phyloP scores from a whole-genome alignment of 2,329 filamentous ascomycete genomes.

The Arthroderma uncinatum region DNA sequence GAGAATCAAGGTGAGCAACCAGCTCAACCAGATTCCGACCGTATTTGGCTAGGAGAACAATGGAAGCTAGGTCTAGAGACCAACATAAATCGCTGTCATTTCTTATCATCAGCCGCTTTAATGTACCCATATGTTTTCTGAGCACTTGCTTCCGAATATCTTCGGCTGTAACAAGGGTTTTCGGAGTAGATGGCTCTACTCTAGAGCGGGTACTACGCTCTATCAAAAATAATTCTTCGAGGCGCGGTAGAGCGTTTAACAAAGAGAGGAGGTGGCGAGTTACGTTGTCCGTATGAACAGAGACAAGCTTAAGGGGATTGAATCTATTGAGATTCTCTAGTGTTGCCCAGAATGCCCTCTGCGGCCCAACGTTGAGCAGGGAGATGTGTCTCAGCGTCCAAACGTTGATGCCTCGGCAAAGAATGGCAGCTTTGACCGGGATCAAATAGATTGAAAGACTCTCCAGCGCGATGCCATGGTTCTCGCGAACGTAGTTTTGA shows the following conservation, averaged over 20 bases:
- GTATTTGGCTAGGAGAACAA: constrained; percentile 12
- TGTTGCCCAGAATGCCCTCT: constrained; percentile 49
- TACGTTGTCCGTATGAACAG: constrained; percentile 55
- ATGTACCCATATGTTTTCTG: constrained; percentile 45
- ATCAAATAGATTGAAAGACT: constrained; percentile 48
- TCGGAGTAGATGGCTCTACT: constrained; percentile 44
- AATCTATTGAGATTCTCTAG: constrained; percentile 45
- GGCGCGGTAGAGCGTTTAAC: constrained; percentile 41
- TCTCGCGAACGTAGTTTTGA: constrained; percentile 45
- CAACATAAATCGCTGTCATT: constrained; percentile 45
- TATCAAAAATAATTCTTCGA: constrained; percentile 51
- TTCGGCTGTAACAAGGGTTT: constrained; percentile 42
- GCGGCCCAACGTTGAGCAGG: constrained; percentile 53
- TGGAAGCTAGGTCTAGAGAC: constrained; percentile 33
- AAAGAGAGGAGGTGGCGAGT: constrained; percentile 37
- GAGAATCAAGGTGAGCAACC: constrained; percentile 15
- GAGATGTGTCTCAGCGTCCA: constrained; percentile 47
- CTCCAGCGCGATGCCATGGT: constrained; percentile 47
- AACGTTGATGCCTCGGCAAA: constrained; percentile 48
- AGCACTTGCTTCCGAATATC: constrained; percentile 49
- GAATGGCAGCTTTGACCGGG: constrained; percentile 48
- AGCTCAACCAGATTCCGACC: constrained; percentile 18
- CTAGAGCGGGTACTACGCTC: constrained; percentile 44
- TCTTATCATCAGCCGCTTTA: constrained; percentile 50
- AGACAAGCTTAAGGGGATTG: constrained; percentile 43